These are phyloP conservation scores for Verticillium klebahnii DNA, from an alignment of 2,329 filamentous ascomycete species.

Conservation along the genomic window DNA sequence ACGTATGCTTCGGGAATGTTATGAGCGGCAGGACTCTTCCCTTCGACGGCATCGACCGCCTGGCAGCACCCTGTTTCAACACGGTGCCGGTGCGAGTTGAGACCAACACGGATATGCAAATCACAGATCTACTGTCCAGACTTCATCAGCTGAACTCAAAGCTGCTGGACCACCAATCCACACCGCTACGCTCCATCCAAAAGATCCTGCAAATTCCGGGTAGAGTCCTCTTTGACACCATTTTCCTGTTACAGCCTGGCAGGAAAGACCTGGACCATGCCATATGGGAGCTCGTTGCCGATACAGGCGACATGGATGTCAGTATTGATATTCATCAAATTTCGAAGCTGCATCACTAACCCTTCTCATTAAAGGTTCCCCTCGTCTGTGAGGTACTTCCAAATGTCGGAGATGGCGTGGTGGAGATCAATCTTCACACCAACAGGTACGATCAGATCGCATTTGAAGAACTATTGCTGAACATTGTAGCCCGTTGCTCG, in stretches of 20 bases:
- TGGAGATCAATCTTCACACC: slow-evolving; percentile 61
- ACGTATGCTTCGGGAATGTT: slow-evolving; percentile 85
- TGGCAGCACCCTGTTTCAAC: slow-evolving; percentile 92
- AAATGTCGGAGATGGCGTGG: slow-evolving; percentile 39
- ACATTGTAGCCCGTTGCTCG: background rate
- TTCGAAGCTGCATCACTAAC: background rate
- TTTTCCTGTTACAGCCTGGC: slow-evolving; percentile 73
- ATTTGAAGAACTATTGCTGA: background rate
- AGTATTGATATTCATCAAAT: slow-evolving; percentile 15
- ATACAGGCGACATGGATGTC: slow-evolving; percentile 64
- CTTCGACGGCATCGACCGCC: slow-evolving; percentile 60
- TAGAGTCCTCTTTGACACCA: slow-evolving; percentile 67
- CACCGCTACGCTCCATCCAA: slow-evolving; percentile 69
- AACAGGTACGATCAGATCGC: slow-evolving; percentile 33
- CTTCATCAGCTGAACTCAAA: slow-evolving; percentile 60
- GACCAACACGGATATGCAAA: slow-evolving; percentile 40
- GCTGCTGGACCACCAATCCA: slow-evolving; percentile 66
- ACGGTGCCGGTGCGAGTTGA: slow-evolving; percentile 69
- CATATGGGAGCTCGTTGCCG: slow-evolving; percentile 53
- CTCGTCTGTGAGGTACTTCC: slow-evolving; percentile 73
- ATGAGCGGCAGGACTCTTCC: slow-evolving; percentile 70
- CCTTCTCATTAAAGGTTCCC: slow-evolving; percentile 42
- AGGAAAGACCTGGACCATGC: slow-evolving; percentile 47
- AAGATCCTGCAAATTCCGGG: slow-evolving; percentile 34
- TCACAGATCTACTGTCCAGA: slow-evolving; percentile 51